Evolutionary conservation across 2,329 filamentous ascomycete genomes (phyloP).

Genomic region (Lecanicillium sp.): DNA sequence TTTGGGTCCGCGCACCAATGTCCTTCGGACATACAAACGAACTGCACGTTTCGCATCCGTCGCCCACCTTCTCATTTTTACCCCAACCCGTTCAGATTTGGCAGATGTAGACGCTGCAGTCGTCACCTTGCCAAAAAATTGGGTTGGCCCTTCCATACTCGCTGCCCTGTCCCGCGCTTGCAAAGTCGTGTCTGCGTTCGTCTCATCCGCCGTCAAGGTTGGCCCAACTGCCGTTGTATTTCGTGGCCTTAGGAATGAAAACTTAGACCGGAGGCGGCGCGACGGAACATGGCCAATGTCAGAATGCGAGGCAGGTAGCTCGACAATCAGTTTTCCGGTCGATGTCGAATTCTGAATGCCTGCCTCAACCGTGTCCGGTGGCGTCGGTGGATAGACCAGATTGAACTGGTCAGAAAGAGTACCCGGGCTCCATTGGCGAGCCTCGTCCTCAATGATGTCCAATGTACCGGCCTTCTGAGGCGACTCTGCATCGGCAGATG

Average conservation of each 20-base stretch:
- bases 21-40: constrained; percentile 23
- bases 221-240: no score
- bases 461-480: not conserved
- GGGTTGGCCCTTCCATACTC: no score
- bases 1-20: constrained; percentile 21
- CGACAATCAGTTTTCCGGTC: not conserved
- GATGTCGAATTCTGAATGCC: constrained; percentile 5
- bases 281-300: not conserved
- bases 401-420: constrained; percentile 26
- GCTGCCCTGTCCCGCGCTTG: no score
- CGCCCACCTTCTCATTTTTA: constrained; percentile 26
- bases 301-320: not conserved
- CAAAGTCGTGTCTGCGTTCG: no score
- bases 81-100: constrained; percentile 15
- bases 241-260: constrained; percentile 6
- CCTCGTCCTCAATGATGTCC: constrained; percentile 9
- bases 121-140: no score
- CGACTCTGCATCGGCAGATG: constrained; percentile 8
- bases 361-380: constrained; percentile 6
- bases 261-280: constrained; percentile 4
- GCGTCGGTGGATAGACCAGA: constrained; percentile 22
- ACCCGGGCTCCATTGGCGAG: constrained; percentile 8
- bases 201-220: no score
- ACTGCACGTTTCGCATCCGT: constrained; percentile 23
- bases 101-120: constrained; percentile 2